Evolutionary conservation across 345 rosid genomes (phyloP), one percentile per base, ranked within the genome.

Genomic region (Arabis alpina): DNA sequence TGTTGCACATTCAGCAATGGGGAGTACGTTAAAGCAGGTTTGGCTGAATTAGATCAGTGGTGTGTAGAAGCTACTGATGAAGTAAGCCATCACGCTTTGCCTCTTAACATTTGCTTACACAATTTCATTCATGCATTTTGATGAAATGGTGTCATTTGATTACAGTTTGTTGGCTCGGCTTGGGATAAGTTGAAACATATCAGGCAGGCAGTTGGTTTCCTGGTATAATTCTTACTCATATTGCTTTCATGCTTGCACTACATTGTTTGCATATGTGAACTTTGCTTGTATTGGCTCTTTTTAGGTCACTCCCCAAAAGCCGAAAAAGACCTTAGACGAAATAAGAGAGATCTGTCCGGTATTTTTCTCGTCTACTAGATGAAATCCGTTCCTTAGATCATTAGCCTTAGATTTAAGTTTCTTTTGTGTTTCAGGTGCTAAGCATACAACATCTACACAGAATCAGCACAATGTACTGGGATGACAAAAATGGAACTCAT

Each of bases 391-490:
- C 53, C 55, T 40, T 43, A 10, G 47, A 52, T 19, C 3, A 2
- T 49, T 59, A 4, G 11, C 16, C 9, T 66, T 13, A 36, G 14
- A 45, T 6, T 54, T 32, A 54, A 13, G 3, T 47, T 61, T 1
- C 4, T 61, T 55, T 74, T 51, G 42, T 56, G 65, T 47, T 71
- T 74, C 90, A 95, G 99, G 91, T 86, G 12, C 91, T 94, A 72
- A 94, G 98, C 82, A 85, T 94, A 79, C 99, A 94, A 24, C 99
- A 94, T 80, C 76, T 94, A 65, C 92, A 94, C 79, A 79, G 99
- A 79, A 89, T 94, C 65, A 89, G 98, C 79, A 94, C 99, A n/a
- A 94, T 94, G 98, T 94, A 94, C 75, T 94, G 99, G 98, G 99
- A 94, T 80, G 99, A 92, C 80, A 94, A 94, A 78, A 89, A 91